Percentiles rank a stretch among this genome's conserved stretches.
phyloP scores from a whole-genome alignment of 352 stramenopile species.

The Pythium dissimile region DNA sequence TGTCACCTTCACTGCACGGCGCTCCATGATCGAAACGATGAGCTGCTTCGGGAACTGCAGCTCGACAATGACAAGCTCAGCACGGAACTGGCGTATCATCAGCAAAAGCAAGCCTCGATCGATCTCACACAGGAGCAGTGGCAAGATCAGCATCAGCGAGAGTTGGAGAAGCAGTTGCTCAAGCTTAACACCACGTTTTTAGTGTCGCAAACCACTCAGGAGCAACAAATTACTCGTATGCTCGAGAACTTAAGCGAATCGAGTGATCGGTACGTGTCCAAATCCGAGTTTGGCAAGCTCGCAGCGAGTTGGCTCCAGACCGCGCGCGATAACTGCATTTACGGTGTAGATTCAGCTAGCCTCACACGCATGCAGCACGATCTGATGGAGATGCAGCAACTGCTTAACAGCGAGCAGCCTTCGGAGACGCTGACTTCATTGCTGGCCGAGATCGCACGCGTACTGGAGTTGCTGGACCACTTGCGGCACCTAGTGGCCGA shows the following conservation, averaged over 20 bases:
- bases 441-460: constrained; percentile 27
- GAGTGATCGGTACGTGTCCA: constrained; percentile 24
- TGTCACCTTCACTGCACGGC: constrained; percentile 8
- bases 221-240: constrained; percentile 23
- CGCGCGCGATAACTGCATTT: constrained; percentile 53
- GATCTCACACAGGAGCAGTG: constrained; percentile 4
- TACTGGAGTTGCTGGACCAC: constrained; percentile 30
- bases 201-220: constrained; percentile 24
- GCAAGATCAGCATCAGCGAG: constrained; percentile 22
- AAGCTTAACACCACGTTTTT: constrained; percentile 22
- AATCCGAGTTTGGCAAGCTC: constrained; percentile 26
- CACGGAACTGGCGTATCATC: constrained; percentile 14
- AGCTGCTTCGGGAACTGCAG: constrained; percentile 39
- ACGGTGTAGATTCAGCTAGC: constrained; percentile 32
- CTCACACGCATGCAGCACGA: constrained; percentile 31
- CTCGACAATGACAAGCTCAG: constrained; percentile 18
- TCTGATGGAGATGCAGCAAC: constrained; percentile 28
- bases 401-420: constrained; percentile 24
- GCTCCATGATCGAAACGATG: constrained; percentile 27
- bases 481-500: constrained; percentile 16
- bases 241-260: constrained; percentile 24
- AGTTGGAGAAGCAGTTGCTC: constrained; percentile 23
- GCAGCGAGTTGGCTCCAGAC: constrained; percentile 36
- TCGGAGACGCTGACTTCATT: constrained; percentile 27
- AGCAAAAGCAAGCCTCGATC: constrained; percentile 21